Conservation (phyloP, 78 protist species). For the Dictyostelium purpureum region DNA sequence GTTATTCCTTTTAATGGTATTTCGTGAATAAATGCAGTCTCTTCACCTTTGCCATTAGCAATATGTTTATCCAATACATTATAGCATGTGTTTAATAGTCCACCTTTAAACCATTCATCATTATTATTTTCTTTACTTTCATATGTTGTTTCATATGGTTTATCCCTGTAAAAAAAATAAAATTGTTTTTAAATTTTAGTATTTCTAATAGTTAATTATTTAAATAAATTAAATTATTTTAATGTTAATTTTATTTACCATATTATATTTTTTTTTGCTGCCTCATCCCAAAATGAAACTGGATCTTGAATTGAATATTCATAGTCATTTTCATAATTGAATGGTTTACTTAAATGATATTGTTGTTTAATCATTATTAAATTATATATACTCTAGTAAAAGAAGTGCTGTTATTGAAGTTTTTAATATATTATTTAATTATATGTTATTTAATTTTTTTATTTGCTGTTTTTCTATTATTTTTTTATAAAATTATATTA, state of each 20-base stretch:
- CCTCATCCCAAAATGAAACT: conserved; percentile 7
- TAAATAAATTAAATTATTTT: neutral
- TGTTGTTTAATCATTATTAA: too few species aligned
- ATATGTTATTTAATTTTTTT: too few species aligned
- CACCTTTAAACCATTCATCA: neutral
- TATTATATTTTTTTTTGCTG: conserved; percentile 1
- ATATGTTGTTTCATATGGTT: neutral
- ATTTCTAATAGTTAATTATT: too few species aligned
- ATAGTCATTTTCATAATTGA: conserved; percentile 13
- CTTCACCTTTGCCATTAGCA: neutral
- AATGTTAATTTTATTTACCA: too few species aligned
- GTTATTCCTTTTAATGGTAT: neutral
- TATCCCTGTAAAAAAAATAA: neutral
- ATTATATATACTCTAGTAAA: too few species aligned
- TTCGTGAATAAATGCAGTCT: neutral
- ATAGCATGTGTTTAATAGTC: neutral
- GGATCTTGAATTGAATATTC: neutral
- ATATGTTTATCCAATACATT: neutral
- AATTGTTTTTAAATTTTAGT: too few species aligned
- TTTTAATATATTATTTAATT: too few species aligned
- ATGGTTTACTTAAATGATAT: neutral
- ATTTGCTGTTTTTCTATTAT: too few species aligned
- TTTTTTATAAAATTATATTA: too few species aligned
- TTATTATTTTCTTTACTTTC: neutral
- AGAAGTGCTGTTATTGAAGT: too few species aligned